Percentiles rank a stretch among this genome's conserved stretches.
Conservation (phyloP, 2,329 filamentous ascomycete genomes). For the Diplodia corticola region DNA sequence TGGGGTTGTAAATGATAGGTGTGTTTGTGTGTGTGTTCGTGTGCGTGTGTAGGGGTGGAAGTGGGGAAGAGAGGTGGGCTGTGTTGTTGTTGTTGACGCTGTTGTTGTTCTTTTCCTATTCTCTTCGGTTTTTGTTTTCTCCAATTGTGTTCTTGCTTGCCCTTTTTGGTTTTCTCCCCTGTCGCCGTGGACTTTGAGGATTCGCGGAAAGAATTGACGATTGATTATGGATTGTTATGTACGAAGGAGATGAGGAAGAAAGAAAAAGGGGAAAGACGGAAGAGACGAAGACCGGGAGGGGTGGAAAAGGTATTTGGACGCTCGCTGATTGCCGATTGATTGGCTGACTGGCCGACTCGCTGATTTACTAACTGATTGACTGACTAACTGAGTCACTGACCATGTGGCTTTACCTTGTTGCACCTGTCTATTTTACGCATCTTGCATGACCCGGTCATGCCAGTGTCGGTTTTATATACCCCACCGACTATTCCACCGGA, state of each 20-base stretch:
- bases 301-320: background rate
- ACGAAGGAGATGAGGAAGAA: background rate
- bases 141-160: background rate
- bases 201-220: background rate
- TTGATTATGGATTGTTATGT: background rate
- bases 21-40: too few relatives aligned
- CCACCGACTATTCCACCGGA: background rate
- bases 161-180: background rate
- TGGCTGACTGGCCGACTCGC: background rate
- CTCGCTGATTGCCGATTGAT: background rate
- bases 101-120: background rate
- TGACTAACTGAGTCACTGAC: background rate
- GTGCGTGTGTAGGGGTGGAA: background rate
- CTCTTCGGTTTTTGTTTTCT: background rate
- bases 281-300: background rate
- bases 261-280: background rate
- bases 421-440: slow-evolving; percentile 7
- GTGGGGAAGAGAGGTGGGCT: background rate
- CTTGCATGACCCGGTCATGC: background rate
- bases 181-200: background rate
- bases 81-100: background rate
- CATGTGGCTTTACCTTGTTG: background rate
- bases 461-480: background rate
- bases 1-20: slow-evolving; percentile 15
- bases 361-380: background rate